Evolutionary conservation across 75 land plant species (phyloP).

Genomic region (Larix kaempferi): DNA sequence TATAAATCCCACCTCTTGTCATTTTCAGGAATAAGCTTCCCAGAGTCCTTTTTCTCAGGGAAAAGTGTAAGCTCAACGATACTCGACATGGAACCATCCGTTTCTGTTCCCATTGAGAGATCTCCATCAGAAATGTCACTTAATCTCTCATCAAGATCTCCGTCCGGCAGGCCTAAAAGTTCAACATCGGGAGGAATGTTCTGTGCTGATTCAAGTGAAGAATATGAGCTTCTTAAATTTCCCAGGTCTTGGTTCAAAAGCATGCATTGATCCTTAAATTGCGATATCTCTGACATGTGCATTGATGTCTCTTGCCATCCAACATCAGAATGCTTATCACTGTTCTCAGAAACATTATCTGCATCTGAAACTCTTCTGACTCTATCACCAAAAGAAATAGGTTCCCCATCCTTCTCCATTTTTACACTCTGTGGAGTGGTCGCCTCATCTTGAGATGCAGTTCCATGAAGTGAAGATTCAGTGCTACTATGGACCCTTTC

Average conservation of each 20-base stretch:
- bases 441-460: not conserved
- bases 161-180: constrained; percentile 47
- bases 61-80: constrained; percentile 48
- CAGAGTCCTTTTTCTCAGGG: constrained; percentile 39
- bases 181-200: constrained; percentile 38
- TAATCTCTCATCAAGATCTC: constrained; percentile 58
- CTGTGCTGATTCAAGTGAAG: constrained; percentile 16
- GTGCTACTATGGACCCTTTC: not conserved
- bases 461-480: constrained; percentile 5
- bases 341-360: constrained; percentile 38
- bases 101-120: constrained; percentile 65
- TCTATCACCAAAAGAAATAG: not conserved
- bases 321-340: constrained; percentile 55
- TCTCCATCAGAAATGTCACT: constrained; percentile 70
- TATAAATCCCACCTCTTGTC: constrained; percentile 2
- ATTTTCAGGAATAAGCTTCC: not conserved
- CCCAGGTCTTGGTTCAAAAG: not conserved
- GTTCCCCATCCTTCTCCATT: not conserved
- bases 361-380: constrained; percentile 25
- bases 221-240: constrained; percentile 12
- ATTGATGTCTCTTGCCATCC: constrained; percentile 42
- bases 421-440: not conserved
- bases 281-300: constrained; percentile 13
- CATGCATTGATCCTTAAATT: not conserved
- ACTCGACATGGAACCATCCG: constrained; percentile 57